phyloP scores from a whole-genome alignment of 169 alveolate genomes.

The Cryptosporidium canis region DNA sequence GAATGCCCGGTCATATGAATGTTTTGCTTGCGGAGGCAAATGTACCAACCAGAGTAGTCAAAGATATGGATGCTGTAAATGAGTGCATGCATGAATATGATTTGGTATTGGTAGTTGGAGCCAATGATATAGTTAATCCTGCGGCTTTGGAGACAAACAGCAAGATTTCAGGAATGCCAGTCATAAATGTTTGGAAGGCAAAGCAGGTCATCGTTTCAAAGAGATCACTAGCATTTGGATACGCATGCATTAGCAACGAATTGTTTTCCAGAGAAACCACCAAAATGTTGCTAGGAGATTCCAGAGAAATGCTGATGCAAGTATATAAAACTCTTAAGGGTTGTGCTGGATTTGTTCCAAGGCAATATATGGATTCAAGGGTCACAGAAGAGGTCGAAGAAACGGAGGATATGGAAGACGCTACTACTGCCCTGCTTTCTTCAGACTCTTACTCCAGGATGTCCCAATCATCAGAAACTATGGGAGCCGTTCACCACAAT shows the following conservation, averaged over 20 bases:
- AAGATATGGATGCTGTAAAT: slow-evolving; percentile 80
- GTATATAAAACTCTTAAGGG: slow-evolving; percentile 14
- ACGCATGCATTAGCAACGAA: slow-evolving; percentile 80
- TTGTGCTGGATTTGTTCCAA: background rate
- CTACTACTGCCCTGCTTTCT: background rate
- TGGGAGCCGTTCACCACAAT: background rate
- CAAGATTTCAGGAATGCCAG: slow-evolving; percentile 80
- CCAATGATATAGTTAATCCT: slow-evolving; percentile 84
- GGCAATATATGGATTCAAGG: slow-evolving; percentile 27
- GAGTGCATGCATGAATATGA: slow-evolving; percentile 78
- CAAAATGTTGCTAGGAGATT: slow-evolving; percentile 75
- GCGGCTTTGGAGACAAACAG: slow-evolving; percentile 77
- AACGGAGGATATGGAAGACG: background rate
- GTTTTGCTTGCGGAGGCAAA: slow-evolving; percentile 78
- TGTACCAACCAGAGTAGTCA: slow-evolving; percentile 73
- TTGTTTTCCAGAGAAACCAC: slow-evolving; percentile 77
- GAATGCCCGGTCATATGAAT: slow-evolving; percentile 80
- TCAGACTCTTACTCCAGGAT: background rate
- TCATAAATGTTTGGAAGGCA: slow-evolving; percentile 78
- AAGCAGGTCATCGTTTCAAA: slow-evolving; percentile 75
- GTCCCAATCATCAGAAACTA: background rate
- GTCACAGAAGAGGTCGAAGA: slow-evolving; percentile 48
- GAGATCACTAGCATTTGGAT: slow-evolving; percentile 77
- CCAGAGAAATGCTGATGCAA: slow-evolving; percentile 45
- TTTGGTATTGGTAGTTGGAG: slow-evolving; percentile 81